Evolutionary conservation across 2,329 filamentous ascomycete species (phyloP), one percentile per base, ranked within the genome.

Genomic region (Falciphora oryzae): DNA sequence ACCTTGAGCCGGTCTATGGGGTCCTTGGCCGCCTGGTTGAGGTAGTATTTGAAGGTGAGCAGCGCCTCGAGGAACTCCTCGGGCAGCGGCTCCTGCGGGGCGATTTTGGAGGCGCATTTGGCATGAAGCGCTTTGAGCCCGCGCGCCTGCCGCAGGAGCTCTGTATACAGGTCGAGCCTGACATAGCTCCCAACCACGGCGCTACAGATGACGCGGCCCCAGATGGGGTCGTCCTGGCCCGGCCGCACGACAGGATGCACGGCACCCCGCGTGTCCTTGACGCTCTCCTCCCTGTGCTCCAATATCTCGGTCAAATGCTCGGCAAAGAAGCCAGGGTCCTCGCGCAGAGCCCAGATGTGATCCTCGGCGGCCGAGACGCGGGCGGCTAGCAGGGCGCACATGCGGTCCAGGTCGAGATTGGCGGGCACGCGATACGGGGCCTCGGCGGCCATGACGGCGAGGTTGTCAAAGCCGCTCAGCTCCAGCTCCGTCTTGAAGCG

Each of bases 311-410:
- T 66, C 1, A 85, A 58, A 0, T 72, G 64, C 1, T 82, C 75
- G 4, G 76, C 72, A 67, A 87, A 88, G 71, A 86, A 87, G 0
- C 73, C 73, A 0, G 85, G 85, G 69, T 89, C 86, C 68, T 89
- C 85, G 10, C 85, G 78, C 3, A 89, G 73, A 0, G 77, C 69
- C 79, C 79, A 84, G 0, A 86, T 58, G 67, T 87, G 82, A 70
- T 88, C 84, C 64, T 84, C 79, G 0, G 79, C 78, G 4, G 76
- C 75, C 0, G 74, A 69, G 0, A 68, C 68, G 66, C 75, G 78
- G 0, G 81, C 80, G 2, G 69, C 70, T 0, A 85, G 72, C 4
- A 87, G 68, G 1, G 73, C 70, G 56, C 77, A 73, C 0, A 88
- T 73, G 0, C 77, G 75, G 0, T 61, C 67, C 1, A 86, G 71